Percentiles rank a stretch among this genome's conserved stretches.
phyloP scores from a whole-genome alignment of 345 rosid species.

The Arabidopsis arenosa region DNA sequence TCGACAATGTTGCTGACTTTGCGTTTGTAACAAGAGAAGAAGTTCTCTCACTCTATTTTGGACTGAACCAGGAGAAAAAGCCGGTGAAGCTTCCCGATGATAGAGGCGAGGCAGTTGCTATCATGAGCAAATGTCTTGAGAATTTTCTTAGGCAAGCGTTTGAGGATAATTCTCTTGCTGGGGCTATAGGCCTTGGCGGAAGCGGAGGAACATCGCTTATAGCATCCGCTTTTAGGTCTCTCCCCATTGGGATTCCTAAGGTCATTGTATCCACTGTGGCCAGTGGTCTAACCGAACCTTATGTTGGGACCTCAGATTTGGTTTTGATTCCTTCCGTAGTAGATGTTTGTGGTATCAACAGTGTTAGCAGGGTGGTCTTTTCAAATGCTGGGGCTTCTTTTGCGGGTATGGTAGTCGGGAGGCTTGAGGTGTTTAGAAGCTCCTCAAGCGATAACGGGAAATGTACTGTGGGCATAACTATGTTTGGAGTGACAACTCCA shows the following conservation, averaged over 20 bases:
- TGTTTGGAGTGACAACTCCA: slow-evolving; percentile 96
- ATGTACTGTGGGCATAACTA: slow-evolving; percentile 77
- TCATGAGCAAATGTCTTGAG: slow-evolving; percentile 75
- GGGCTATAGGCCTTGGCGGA: slow-evolving; percentile 86
- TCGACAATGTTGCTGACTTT: slow-evolving; percentile 49
- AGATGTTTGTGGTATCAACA: slow-evolving; percentile 89
- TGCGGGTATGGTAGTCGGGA: slow-evolving; percentile 85
- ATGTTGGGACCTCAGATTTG: slow-evolving; percentile 84
- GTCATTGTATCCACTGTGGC: slow-evolving; percentile 90
- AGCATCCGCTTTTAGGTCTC: slow-evolving; percentile 73
- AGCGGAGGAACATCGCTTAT: slow-evolving; percentile 87
- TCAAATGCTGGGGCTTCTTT: slow-evolving; percentile 92
- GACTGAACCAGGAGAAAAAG: slow-evolving; percentile 38
- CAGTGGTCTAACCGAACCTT: slow-evolving; percentile 80
- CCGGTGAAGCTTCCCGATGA: slow-evolving; percentile 56
- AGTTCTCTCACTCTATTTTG: slow-evolving; percentile 55
- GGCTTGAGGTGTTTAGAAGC: slow-evolving; percentile 45
- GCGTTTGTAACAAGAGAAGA: slow-evolving; percentile 58
- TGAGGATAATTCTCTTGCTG: slow-evolving; percentile 56
- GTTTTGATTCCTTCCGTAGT: slow-evolving; percentile 83
- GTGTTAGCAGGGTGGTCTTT: slow-evolving; percentile 78
- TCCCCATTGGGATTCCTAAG: slow-evolving; percentile 82
- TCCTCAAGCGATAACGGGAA: slow-evolving; percentile 30
- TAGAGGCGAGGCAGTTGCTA: slow-evolving; percentile 70
- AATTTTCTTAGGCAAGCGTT: slow-evolving; percentile 52